phyloP scores from a whole-genome alignment of 2,329 filamentous ascomycete genomes.

The Fusarium sp. region DNA sequence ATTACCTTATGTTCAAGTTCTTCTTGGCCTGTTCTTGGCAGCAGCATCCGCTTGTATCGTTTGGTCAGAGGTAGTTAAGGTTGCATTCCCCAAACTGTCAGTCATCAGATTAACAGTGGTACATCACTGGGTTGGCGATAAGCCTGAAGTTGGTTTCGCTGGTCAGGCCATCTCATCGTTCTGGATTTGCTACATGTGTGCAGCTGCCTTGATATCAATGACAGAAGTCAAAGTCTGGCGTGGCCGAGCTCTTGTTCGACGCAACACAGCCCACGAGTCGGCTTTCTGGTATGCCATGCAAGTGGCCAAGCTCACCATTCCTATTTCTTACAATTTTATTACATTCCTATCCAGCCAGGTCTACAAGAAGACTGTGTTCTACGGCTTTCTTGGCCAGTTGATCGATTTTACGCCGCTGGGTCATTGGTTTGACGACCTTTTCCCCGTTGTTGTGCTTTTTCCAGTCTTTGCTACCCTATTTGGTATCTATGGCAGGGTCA shows the following conservation, averaged over 20 bases:
- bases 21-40: slow-evolving; percentile 74
- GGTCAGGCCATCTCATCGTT: slow-evolving; percentile 85
- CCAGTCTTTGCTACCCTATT: slow-evolving; percentile 89
- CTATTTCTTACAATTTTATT: slow-evolving; percentile 94
- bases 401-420: slow-evolving; percentile 87
- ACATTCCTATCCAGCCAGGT: slow-evolving; percentile 82
- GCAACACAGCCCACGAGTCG: slow-evolving; percentile 91
- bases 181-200: slow-evolving; percentile 97
- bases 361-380: slow-evolving; percentile 84
- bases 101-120: slow-evolving; percentile 74
- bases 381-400: slow-evolving; percentile 82
- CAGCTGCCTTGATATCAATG: slow-evolving; percentile 86
- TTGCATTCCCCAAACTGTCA: slow-evolving; percentile 80
- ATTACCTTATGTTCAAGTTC: slow-evolving; percentile 74
- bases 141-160: slow-evolving; percentile 82
- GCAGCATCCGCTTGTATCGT: slow-evolving; percentile 84
- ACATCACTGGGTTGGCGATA: slow-evolving; percentile 77
- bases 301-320: slow-evolving; percentile 91
- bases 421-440: slow-evolving; percentile 85
- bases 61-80: slow-evolving; percentile 93
- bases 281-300: slow-evolving; percentile 97
- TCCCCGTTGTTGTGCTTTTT: slow-evolving; percentile 87
- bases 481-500: slow-evolving; percentile 86
- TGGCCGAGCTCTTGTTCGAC: slow-evolving; percentile 86
- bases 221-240: slow-evolving; percentile 98